Base-by-base conservation (phyloP, 345 rosid genomes). In the Populus deltoides region DNA sequence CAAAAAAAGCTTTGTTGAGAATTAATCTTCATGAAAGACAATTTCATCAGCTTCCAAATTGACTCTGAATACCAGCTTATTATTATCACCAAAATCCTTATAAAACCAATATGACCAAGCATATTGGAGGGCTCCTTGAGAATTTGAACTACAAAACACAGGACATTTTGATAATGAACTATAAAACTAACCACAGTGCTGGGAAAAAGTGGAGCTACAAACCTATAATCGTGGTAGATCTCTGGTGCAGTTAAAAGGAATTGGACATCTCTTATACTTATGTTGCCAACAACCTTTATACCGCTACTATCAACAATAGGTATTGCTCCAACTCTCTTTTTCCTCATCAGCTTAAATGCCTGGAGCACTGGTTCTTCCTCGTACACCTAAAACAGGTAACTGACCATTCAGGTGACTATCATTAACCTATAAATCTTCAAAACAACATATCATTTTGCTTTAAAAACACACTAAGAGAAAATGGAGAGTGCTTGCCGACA, bases 331-430 rank as follows among this genome's bases (percentile, higher is more conserved):
- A 93, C 78, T 77, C 85, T 86, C 79, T 77, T 86, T 87, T 89
- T 90, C 85, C 98, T 87, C 99, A 93, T 92, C 76, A 93, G 78
- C 88, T 94, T 94, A 78, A 96, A 96, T 17, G 94, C 99, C 82
- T 93, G 97, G 73, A 96, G 96, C 85, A 96, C 99, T n/a, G 99
- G 97, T 76, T 96, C 98, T 51, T 93, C 89, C 74, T 91, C 98
- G 1, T 91, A 80, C 77, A 93, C 93, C 99, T 96, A 74, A 79
- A 79, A 69, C 71, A 78, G 29, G 75, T 8, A 72, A 41, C 33
- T 13, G 20, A 75, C 22, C 18, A 43, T 51, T 75, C 65, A 29
- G 51, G 53, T 35, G 55, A 43, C 35, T 53, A 57, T 67, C 24
- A 61, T 22, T 55, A 66, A 63, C 59, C 65, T 68, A 45, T 18